These are phyloP conservation scores for Vigna mungo DNA, from an alignment of 306 rosid genomes.

Conservation along the genomic window DNA sequence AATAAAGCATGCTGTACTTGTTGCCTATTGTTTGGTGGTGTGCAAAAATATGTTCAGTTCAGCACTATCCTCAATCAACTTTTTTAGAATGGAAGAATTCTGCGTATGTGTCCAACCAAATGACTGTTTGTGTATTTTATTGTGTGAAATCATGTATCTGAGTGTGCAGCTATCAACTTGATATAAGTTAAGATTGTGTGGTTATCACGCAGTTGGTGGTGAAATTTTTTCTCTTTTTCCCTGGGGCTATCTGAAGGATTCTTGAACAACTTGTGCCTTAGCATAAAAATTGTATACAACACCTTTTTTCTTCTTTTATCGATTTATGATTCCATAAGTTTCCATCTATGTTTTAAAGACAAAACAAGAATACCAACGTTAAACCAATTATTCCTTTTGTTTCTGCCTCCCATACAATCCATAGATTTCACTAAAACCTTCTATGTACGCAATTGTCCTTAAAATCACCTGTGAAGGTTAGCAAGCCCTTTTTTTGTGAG, in stretches of 20 bases:
- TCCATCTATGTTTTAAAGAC: background rate
- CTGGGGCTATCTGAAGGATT: background rate
- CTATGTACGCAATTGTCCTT: background rate
- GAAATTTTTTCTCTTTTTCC: background rate
- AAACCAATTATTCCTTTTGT: background rate
- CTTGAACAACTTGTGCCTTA: background rate
- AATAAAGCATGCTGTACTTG: background rate
- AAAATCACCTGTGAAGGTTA: background rate
- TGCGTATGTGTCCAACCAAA: background rate
- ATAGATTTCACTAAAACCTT: background rate
- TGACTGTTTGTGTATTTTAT: background rate
- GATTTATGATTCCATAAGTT: background rate
- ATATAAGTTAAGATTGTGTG: background rate
- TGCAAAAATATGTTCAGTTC: background rate
- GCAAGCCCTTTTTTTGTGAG: background rate
- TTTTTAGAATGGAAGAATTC: too few relatives aligned
- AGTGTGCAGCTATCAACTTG: background rate
- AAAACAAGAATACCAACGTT: slow-evolving; percentile 3
- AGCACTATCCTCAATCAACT: background rate
- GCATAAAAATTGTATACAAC: background rate
- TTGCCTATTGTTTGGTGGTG: slow-evolving; percentile 10
- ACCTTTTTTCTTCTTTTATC: background rate
- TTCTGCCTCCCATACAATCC: background rate
- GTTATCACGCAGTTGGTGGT: background rate
- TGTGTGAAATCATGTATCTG: slow-evolving; percentile 5